Percentiles rank a stretch among this genome's conserved stretches.
These are phyloP conservation scores for Diaporthe caulivora DNA, from an alignment of 2,329 filamentous ascomycete genomes.

Conservation along the genomic window DNA sequence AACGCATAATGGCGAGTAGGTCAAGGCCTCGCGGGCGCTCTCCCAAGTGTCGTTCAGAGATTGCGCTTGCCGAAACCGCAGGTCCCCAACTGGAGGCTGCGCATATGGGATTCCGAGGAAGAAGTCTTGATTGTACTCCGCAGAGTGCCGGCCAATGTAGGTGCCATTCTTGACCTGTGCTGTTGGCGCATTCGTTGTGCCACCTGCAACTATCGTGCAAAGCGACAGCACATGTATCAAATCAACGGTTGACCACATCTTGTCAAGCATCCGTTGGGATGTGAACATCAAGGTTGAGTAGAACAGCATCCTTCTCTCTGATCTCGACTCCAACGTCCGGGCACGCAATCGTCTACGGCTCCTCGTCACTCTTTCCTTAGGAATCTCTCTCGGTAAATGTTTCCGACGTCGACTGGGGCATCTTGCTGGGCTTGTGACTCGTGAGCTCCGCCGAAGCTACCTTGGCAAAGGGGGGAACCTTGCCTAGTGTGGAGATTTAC, in stretches of 20 bases:
- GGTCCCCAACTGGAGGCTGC: slow-evolving; percentile 50
- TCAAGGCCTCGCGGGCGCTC: slow-evolving; percentile 54
- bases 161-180: slow-evolving; percentile 48
- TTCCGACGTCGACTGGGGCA: neutral
- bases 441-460: neutral
- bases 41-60: slow-evolving; percentile 56
- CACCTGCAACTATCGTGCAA: neutral
- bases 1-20: slow-evolving; percentile 61
- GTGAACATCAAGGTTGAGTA: neutral
- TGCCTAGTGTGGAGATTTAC: slow-evolving; percentile 4
- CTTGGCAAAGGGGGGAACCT: slow-evolving; percentile 11
- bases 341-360: neutral
- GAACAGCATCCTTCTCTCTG: neutral
- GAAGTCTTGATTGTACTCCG: slow-evolving; percentile 58
- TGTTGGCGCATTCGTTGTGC: slow-evolving; percentile 2
- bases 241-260: slow-evolving; percentile 8
- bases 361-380: neutral
- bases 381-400: neutral
- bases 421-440: slow-evolving; percentile 15
- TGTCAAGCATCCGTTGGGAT: slow-evolving; percentile 11
- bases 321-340: neutral
- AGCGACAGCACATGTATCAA: slow-evolving; percentile 6
- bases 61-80: slow-evolving; percentile 50
- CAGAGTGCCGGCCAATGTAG: slow-evolving; percentile 49
- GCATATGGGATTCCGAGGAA: slow-evolving; percentile 70